Evolutionary conservation across 2,329 filamentous ascomycete species (phyloP), one percentile per base, ranked within the genome.

Genomic region (Cadophora malorum): DNA sequence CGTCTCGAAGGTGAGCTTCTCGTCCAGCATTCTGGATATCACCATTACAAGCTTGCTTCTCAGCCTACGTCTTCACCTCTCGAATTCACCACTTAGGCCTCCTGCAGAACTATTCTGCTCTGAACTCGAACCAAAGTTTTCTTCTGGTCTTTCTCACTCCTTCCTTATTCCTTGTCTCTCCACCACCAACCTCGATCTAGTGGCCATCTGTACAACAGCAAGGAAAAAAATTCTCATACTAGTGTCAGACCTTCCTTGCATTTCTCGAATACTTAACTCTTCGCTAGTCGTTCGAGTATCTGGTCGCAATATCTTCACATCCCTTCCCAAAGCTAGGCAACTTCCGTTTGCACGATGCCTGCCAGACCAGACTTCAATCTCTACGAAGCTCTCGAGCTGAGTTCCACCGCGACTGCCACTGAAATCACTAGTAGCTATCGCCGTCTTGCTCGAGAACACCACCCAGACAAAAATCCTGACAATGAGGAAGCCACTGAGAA

Each of bases 391-490:
- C 60, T 74, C 3, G 67, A 69, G 52, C 31, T 74, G 28, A 35
- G 28, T 1, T 56, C 35, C 28, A 35, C 55, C 23, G 70, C 72
- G 4, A 61, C 65, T n/a, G 23, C 45, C 23, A 50, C 41, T 4
- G 71, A 72, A 1, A 74, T 74, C 58, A 70, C 35, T 14, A 47
- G 23, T 4, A 60, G 66, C 5, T 73, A 71, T 25, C 62, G 68
- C 38, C 65, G 68, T 33, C 65, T 73, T 35, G 72, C 72, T 19
- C 59, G 66, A 23, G 7, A 68, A n/a, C 63, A 72, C 23, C 71
- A 73, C 35, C 70, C 71, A 0, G 72, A 74, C 62, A 74, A 73
- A 58, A 72, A 74, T 45, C 66, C 56, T 2, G 59, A 69, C 4
- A 70, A 72, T 60, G 12, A 28, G n/a, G 53, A 53, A 49, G 67